phyloP scores from a whole-genome alignment of 177 flowering plant species.

The Vitis hybrid region DNA sequence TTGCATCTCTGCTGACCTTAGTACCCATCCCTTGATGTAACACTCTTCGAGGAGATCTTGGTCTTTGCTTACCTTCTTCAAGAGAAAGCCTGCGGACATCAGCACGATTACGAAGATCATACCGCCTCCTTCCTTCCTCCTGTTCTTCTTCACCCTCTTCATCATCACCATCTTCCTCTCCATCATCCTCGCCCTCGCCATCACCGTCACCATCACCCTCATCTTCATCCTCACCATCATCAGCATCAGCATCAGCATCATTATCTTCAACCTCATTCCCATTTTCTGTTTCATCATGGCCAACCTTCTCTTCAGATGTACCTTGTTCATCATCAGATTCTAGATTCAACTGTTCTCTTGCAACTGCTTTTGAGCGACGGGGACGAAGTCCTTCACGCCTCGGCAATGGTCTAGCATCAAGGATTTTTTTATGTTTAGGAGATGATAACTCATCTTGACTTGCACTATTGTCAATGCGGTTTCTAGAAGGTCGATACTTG shows the following conservation, averaged over 20 bases:
- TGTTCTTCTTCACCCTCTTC: conserved; percentile 88
- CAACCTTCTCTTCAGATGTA: conserved; percentile 68
- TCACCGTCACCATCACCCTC: conserved; percentile 56
- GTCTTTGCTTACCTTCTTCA: conserved; percentile 74
- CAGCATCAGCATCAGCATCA: conserved; percentile 36
- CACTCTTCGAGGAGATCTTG: conserved; percentile 85
- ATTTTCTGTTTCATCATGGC: conserved; percentile 65
- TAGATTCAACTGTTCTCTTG: conserved; percentile 37
- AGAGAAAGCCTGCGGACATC: conserved; percentile 83
- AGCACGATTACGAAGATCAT: conserved; percentile 93
- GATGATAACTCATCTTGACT: conserved; percentile 57
- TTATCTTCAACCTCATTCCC: conserved; percentile 61
- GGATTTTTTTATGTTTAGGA: conserved; percentile 51
- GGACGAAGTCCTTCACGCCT: conserved; percentile 95
- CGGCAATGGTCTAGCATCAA: conserved; percentile 47
- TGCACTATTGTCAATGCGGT: conserved; percentile 38
- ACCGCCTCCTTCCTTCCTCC: conserved; percentile 86
- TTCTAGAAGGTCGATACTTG: conserved; percentile 48
- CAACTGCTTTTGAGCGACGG: conserved; percentile 48
- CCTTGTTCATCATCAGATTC: conserved; percentile 74
- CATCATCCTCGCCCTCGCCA: conserved; percentile 52
- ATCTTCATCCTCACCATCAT: conserved; percentile 47
- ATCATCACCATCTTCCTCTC: conserved; percentile 64
- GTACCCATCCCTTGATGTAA: conserved; percentile 93
- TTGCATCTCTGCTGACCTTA: conserved; percentile 72